Evolutionary conservation across 2,329 filamentous ascomycete genomes (phyloP).

Genomic region (Microascus cirrosus): DNA sequence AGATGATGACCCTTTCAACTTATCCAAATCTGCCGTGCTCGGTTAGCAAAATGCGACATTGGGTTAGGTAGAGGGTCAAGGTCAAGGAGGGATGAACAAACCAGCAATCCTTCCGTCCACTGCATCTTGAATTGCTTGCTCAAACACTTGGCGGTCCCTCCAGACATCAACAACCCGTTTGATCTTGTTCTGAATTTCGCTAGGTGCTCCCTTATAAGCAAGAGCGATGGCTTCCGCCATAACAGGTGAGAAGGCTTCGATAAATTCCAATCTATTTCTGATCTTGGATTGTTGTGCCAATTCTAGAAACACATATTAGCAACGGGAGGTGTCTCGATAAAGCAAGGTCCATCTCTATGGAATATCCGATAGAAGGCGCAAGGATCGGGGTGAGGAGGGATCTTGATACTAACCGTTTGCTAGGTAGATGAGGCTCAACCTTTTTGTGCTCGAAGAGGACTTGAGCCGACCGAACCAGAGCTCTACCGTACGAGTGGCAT

Average conservation of each 20-base stretch:
- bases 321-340: neutral
- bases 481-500: slow-evolving; percentile 83
- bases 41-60: slow-evolving; percentile 8
- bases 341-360: neutral
- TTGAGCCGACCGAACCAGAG: slow-evolving; percentile 86
- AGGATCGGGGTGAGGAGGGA: neutral
- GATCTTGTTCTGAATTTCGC: slow-evolving; percentile 80
- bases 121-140: slow-evolving; percentile 63
- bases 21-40: slow-evolving; percentile 44
- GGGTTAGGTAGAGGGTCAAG: neutral
- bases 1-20: slow-evolving; percentile 35
- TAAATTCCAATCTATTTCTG: slow-evolving; percentile 83
- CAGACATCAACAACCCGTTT: slow-evolving; percentile 89
- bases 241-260: slow-evolving; percentile 81
- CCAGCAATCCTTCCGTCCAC: slow-evolving; percentile 73
- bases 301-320: slow-evolving; percentile 42
- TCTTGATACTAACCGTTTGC: slow-evolving; percentile 64
- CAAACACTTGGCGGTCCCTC: slow-evolving; percentile 79
- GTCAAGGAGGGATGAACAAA: slow-evolving; percentile 21
- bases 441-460: slow-evolving; percentile 75
- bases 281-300: slow-evolving; percentile 94
- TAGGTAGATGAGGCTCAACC: slow-evolving; percentile 85
- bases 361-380: neutral
- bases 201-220: slow-evolving; percentile 83
- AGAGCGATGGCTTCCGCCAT: slow-evolving; percentile 80